phyloP scores from a whole-genome alignment of 2,329 filamentous ascomycete species.

The Chrysoporthe austroafricana region DNA sequence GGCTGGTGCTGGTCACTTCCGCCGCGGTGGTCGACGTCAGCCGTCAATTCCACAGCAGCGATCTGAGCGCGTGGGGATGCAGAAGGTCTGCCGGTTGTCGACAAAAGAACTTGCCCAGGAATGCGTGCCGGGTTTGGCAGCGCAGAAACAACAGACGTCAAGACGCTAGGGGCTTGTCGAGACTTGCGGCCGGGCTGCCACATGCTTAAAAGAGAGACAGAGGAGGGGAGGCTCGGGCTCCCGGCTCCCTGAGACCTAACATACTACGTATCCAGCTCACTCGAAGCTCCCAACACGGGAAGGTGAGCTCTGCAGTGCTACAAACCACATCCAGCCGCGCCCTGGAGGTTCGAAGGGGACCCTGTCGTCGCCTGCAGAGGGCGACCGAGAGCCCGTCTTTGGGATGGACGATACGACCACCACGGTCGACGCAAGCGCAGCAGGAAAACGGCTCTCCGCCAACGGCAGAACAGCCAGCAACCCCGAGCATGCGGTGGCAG shows the following conservation, averaged over 20 bases:
- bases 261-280: background rate
- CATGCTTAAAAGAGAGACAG: background rate
- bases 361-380: background rate
- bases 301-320: background rate
- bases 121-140: background rate
- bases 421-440: background rate
- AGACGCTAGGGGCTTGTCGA: background rate
- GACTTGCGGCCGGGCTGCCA: background rate
- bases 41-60: background rate
- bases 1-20: background rate
- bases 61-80: background rate
- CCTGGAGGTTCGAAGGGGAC: background rate
- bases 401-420: background rate
- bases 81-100: too few relatives aligned
- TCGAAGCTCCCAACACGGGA: background rate
- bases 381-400: background rate
- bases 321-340: background rate
- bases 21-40: constrained; percentile 2
- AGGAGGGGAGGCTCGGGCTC: background rate
- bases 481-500: constrained; percentile 8
- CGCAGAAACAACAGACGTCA: background rate
- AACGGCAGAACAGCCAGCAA: background rate
- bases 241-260: background rate
- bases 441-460: background rate
- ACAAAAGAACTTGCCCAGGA: background rate